phyloP scores from a whole-genome alignment of 202 grass and related monocot species.

The Cymbopogon flexuosus region DNA sequence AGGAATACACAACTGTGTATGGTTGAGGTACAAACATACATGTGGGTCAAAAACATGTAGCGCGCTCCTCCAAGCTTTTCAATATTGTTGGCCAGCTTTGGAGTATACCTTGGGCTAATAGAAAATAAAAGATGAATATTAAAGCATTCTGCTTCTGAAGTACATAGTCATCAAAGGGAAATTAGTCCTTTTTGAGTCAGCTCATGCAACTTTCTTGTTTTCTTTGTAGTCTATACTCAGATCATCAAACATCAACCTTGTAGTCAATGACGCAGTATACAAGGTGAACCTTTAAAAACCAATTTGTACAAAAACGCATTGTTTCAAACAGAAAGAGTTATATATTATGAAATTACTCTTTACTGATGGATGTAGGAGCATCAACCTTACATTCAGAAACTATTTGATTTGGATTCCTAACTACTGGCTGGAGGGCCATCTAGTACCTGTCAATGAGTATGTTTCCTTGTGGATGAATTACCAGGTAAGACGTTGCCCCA shows the following conservation, averaged over 20 bases:
- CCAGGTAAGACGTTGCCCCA: conserved; percentile 74
- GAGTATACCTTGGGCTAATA: conserved; percentile 72
- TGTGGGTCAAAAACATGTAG: conserved; percentile 91
- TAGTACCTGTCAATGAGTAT: conserved; percentile 78
- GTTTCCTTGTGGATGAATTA: conserved; percentile 76
- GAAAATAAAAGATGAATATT: background rate
- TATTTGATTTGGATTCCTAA: background rate
- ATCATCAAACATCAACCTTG: background rate
- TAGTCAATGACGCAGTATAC: background rate
- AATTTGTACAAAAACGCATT: background rate
- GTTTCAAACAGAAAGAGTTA: background rate
- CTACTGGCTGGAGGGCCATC: background rate
- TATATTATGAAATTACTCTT: background rate
- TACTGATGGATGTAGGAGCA: background rate
- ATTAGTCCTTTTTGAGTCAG: background rate
- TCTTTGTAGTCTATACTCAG: background rate
- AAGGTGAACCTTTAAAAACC: background rate
- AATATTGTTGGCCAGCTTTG: conserved; percentile 44
- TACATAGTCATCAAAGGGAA: background rate
- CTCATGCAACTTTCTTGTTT: background rate
- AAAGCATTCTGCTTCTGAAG: background rate
- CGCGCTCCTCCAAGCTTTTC: conserved; percentile 66
- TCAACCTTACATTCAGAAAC: background rate
- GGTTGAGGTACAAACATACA: conserved; percentile 39
- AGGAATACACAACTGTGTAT: background rate